Evolutionary conservation across 2,329 filamentous ascomycete species (phyloP).

Genomic region (Coniochaeta prunicola): DNA sequence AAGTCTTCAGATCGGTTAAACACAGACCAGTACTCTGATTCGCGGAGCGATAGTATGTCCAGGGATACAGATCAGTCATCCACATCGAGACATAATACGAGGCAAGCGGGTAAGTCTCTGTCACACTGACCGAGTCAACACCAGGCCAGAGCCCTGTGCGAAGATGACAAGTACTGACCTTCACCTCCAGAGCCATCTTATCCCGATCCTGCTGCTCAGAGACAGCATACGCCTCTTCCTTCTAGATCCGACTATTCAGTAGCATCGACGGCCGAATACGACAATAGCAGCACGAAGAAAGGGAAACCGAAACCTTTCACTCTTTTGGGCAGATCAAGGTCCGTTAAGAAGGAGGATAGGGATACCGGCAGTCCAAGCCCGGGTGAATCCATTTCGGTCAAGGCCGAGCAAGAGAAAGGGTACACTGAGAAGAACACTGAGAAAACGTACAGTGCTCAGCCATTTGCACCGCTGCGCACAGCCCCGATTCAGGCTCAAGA

Average conservation of each 20-base stretch:
- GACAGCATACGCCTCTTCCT: slow-evolving; percentile 27
- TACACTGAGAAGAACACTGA: slow-evolving; percentile 17
- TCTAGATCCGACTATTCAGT: slow-evolving; percentile 47
- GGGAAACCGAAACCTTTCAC: slow-evolving; percentile 49
- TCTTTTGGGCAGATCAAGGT: slow-evolving; percentile 43
- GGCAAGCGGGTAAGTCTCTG: slow-evolving; percentile 21
- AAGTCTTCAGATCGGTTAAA: slow-evolving; percentile 29
- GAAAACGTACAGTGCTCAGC: neutral
- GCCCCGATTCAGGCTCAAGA: slow-evolving; percentile 58
- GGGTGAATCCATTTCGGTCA: slow-evolving; percentile 15
- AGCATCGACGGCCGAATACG: slow-evolving; percentile 40
- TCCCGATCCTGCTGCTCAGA: slow-evolving; percentile 25
- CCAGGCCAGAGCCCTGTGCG: neutral
- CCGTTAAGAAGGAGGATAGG: slow-evolving; percentile 37
- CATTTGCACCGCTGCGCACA: slow-evolving; percentile 45
- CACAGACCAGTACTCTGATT: slow-evolving; percentile 25
- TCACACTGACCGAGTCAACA: neutral
- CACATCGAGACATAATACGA: slow-evolving; percentile 19
- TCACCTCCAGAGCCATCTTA: neutral
- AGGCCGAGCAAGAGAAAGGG: slow-evolving; percentile 28
- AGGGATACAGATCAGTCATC: slow-evolving; percentile 24
- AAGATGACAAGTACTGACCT: too few species aligned
- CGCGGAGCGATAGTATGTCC: slow-evolving; percentile 29
- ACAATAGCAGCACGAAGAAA: slow-evolving; percentile 34
- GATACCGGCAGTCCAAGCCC: slow-evolving; percentile 30